Evolutionary conservation across 164 flowering plant species (phyloP), one percentile per base, ranked within the genome.

Genomic region (Chloranthus sessilifolius): DNA sequence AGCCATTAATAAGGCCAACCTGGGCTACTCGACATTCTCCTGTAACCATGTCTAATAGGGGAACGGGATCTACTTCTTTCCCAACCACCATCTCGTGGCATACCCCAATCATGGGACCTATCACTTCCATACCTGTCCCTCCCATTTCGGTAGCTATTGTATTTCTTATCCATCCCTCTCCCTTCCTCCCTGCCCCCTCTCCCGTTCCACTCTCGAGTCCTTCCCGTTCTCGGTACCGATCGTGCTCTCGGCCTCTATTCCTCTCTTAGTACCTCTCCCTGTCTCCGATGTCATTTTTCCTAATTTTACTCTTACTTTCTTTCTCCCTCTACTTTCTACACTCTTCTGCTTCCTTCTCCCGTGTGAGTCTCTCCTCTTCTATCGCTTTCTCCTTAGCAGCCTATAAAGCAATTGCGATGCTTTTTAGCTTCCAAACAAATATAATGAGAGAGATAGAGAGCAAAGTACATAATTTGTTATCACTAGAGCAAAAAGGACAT

Each of bases 281-380:
- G 25, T 94, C 97, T 59, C 71, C 43, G n/a, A 90, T 82, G 48
- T 49, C 73, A 65, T 81, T 75, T 62, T 88, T 70, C 60, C 72
- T 63, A 43, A 50, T 53, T 47, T 76, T 78, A 46, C 72, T 63
- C 61, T 78, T 91, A 60, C 47, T 23, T 54, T 88, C 97, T 60
- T 66, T 85, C 58, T 94, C 96, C 61, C 68, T 76, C 48, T 52
- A 81, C 69, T 79, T 89, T 73, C 60, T 75, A 53, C 80, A 62
- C 52, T 94, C 99, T 66, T 92, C 96, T 16, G 74, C 95, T 74
- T 82, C 92, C 63, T 74, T 88, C 65, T 87, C 97, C 74, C 80
- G 79, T 1, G 83, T 78, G 59, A 87, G 53, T 54, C 80, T 82
- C 64, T 86, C 97, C 48, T 85, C 98, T 62, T 89, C 99, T 61